phyloP scores from a whole-genome alignment of 352 stramenopile genomes.

The Globisporangium carolinianum region DNA sequence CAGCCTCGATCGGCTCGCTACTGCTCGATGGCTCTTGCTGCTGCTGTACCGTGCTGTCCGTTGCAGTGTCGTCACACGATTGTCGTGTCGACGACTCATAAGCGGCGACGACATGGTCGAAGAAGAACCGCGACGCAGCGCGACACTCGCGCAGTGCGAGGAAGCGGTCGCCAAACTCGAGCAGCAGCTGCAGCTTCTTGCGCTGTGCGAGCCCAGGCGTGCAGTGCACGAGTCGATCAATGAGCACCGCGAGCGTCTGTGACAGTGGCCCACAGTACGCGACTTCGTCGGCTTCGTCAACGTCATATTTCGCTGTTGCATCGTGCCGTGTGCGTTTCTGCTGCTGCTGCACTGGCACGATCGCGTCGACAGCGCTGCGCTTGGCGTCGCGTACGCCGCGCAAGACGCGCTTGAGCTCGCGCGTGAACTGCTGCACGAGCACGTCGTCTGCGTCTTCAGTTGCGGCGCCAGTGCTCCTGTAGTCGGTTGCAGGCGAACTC shows the following conservation, averaged over 20 bases:
- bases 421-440: conserved; percentile 43
- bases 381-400: conserved; percentile 20
- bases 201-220: conserved; percentile 22
- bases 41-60: background rate
- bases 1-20: background rate
- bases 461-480: too few species aligned
- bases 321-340: background rate
- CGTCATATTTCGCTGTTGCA: background rate
- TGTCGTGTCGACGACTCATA: background rate
- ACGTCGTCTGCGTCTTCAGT: conserved; percentile 14
- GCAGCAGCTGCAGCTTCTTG: conserved; percentile 37
- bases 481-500: background rate
- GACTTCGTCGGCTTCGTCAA: conserved; percentile 19
- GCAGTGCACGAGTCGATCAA: conserved; percentile 22
- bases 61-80: background rate
- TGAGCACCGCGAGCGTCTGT: conserved; percentile 32
- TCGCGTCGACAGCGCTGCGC: conserved; percentile 12
- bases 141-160: conserved; percentile 33
- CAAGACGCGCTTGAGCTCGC: conserved; percentile 52
- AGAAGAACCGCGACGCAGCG: conserved; percentile 46
- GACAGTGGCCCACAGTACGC: conserved; percentile 35
- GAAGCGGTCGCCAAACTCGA: conserved; percentile 45
- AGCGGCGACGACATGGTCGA: conserved; percentile 22
- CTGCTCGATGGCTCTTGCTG: background rate
- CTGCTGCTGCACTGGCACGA: conserved; percentile 1